A percentile compares a stretch with the other conserved stretches of the same genome.
Conservation (phyloP, 805 yeast genomes). For the Myxozyma sirexii region DNA sequence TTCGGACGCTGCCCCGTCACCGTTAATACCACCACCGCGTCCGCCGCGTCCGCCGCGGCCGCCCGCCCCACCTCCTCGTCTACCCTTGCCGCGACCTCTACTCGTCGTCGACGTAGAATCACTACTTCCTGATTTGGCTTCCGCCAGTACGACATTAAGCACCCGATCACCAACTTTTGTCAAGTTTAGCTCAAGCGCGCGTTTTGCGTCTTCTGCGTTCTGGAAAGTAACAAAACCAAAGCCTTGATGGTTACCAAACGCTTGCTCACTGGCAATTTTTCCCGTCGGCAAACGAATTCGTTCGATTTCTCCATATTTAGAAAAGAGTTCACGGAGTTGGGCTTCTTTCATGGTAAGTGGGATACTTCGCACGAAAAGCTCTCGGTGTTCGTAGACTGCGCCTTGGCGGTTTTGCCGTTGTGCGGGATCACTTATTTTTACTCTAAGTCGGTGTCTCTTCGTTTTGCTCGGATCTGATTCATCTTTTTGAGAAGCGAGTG, state of each 20-base stretch:
- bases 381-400: constrained; percentile 57
- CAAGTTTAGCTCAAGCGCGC: constrained; percentile 51
- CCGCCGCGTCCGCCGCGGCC: background rate
- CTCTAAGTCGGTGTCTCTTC: constrained; percentile 50
- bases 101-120: background rate
- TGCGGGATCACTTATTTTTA: constrained; percentile 64
- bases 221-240: constrained; percentile 64
- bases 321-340: constrained; percentile 49
- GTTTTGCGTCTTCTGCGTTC: constrained; percentile 49
- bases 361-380: constrained; percentile 57
- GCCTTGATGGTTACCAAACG: constrained; percentile 54
- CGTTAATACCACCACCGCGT: background rate
- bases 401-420: constrained; percentile 49
- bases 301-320: constrained; percentile 57
- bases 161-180: constrained; percentile 50
- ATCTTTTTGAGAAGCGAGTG: background rate
- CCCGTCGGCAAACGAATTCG: constrained; percentile 47
- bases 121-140: background rate
- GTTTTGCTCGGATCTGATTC: constrained; percentile 8
- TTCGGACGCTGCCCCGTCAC: background rate
- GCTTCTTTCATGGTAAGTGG: constrained; percentile 51
- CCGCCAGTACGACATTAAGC: constrained; percentile 54
- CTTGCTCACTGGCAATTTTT: constrained; percentile 21
- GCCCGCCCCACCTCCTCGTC: constrained; percentile 12
- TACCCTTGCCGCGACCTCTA: constrained; percentile 8